Conservation (phyloP, 2,329 filamentous ascomycete genomes). For the Paecilomyces formosus region DNA sequence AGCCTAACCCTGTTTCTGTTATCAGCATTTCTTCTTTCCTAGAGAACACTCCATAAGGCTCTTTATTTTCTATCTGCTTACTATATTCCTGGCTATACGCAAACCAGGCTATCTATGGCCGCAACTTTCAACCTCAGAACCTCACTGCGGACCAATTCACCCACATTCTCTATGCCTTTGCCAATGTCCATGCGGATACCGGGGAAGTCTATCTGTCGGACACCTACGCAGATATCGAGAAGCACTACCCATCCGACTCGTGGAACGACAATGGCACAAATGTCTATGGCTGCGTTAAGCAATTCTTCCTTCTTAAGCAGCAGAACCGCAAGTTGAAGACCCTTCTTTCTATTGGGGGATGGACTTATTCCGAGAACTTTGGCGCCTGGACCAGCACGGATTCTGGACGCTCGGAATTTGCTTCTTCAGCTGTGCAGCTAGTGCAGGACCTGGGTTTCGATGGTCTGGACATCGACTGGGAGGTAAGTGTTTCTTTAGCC, state of each 20-base stretch:
- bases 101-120: conserved; percentile 69
- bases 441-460: conserved; percentile 69
- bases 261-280: conserved; percentile 62
- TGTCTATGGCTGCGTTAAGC: conserved; percentile 56
- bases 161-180: conserved; percentile 86
- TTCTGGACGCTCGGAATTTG: conserved; percentile 56
- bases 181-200: conserved; percentile 69
- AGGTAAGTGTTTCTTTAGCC: conserved; percentile 15
- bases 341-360: conserved; percentile 77
- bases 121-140: conserved; percentile 78
- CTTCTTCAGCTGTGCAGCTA: conserved; percentile 60
- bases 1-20: neutral
- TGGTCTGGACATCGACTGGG: conserved; percentile 38
- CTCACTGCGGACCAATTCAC: conserved; percentile 75
- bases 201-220: conserved; percentile 76
- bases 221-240: conserved; percentile 59
- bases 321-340: conserved; percentile 68
- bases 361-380: conserved; percentile 72
- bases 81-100: neutral
- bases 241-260: conserved; percentile 61
- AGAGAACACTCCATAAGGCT: neutral
- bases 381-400: conserved; percentile 55
- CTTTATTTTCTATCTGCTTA: neutral
- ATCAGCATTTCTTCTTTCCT: neutral
- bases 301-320: conserved; percentile 56